phyloP scores from a whole-genome alignment of 441 rosid genomes.

The Codiaeum variegatum region DNA sequence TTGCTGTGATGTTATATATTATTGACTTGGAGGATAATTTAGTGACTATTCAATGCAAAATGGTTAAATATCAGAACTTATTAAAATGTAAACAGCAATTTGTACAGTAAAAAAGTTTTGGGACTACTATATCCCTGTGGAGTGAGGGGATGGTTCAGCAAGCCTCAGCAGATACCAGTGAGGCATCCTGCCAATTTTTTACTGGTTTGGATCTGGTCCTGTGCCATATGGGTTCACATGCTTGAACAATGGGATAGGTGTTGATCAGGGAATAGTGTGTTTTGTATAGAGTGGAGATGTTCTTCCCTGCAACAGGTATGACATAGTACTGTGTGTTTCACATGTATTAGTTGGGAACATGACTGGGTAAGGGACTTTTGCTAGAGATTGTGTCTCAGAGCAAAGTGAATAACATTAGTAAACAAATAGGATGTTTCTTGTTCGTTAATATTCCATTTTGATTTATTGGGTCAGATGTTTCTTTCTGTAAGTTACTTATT shows the following conservation, averaged over 20 bases:
- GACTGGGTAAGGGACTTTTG: background rate
- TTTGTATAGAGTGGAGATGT: background rate
- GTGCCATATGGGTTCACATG: background rate
- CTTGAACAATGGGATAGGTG: background rate
- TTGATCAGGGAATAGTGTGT: background rate
- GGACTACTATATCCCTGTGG: too few species aligned
- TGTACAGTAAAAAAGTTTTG: background rate
- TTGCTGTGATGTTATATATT: conserved; percentile 1
- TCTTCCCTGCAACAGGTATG: background rate
- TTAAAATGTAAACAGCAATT: background rate
- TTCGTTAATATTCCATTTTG: background rate
- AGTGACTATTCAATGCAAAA: background rate
- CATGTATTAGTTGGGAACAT: background rate
- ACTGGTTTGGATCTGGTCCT: background rate
- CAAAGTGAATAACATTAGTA: background rate
- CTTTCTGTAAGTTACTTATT: background rate
- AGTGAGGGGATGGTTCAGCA: background rate
- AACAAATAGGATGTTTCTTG: background rate
- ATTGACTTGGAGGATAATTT: conserved; percentile 5
- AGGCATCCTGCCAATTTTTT: background rate
- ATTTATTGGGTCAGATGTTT: background rate
- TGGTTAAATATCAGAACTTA: background rate
- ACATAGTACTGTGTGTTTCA: background rate
- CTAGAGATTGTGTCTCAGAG: background rate
- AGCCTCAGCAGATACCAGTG: background rate